Evolutionary conservation across 2,329 filamentous ascomycete species (phyloP).

Genomic region (Beauveria asiatica): DNA sequence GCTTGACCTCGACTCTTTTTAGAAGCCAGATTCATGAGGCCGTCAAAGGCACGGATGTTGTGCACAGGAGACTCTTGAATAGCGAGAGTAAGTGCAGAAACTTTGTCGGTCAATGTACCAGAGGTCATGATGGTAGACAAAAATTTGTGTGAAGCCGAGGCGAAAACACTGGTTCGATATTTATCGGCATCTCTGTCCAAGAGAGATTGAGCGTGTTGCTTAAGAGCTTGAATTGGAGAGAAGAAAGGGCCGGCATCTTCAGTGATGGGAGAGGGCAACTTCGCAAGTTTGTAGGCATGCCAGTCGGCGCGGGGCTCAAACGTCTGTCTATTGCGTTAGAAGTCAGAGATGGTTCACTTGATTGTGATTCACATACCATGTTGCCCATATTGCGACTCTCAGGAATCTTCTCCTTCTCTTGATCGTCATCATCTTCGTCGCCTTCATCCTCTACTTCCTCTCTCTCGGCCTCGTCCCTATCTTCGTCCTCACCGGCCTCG

Average conservation of each 20-base stretch:
- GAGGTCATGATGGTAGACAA: constrained; percentile 95
- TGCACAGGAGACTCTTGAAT: constrained; percentile 95
- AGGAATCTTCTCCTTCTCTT: constrained; percentile 21
- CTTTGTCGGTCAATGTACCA: constrained; percentile 92
- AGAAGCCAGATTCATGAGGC: constrained; percentile 69
- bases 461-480: constrained; percentile 23
- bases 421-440: constrained; percentile 23
- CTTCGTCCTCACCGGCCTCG: constrained; percentile 30
- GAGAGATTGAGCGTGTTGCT: constrained; percentile 64
- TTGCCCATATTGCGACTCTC: constrained; percentile 25
- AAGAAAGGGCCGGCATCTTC: constrained; percentile 37
- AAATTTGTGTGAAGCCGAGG: constrained; percentile 88
- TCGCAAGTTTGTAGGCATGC: constrained; percentile 38
- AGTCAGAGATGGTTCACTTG: constrained; percentile 18
- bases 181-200: constrained; percentile 68
- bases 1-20: constrained; percentile 93
- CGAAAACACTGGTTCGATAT: constrained; percentile 65
- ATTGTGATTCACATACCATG: constrained; percentile 24
- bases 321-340: constrained; percentile 34
- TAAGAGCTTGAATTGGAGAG: constrained; percentile 41
- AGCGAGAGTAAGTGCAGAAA: constrained; percentile 87
- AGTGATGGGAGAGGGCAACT: constrained; percentile 35
- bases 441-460: constrained; percentile 25
- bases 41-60: constrained; percentile 83
- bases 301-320: constrained; percentile 52